Conservation (phyloP, 305 asterid species). For the Fraxinus greggii region DNA sequence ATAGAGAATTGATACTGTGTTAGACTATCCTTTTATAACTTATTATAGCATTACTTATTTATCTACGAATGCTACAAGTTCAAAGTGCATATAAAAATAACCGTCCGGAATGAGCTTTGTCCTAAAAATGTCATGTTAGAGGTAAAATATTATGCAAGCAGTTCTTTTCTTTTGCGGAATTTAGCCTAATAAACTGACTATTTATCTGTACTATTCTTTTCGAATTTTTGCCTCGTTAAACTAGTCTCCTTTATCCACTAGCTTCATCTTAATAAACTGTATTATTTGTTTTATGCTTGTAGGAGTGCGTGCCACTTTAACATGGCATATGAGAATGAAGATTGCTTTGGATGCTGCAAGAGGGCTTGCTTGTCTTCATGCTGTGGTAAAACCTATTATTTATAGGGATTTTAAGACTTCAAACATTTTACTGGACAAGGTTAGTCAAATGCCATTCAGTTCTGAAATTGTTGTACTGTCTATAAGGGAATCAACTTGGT, state of each 20-base stretch:
- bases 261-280: background rate
- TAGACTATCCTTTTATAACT: slow-evolving; percentile 7
- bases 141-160: slow-evolving; percentile 2
- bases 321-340: slow-evolving; percentile 78
- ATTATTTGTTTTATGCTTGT: slow-evolving; percentile 25
- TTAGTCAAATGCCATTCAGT: slow-evolving; percentile 35
- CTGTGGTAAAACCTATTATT: slow-evolving; percentile 76
- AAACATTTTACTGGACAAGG: slow-evolving; percentile 82
- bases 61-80: background rate
- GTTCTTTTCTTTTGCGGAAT: background rate
- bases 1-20: slow-evolving; percentile 6
- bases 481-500: background rate
- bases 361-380: slow-evolving; percentile 97
- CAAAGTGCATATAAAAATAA: background rate
- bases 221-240: background rate
- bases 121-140: background rate
- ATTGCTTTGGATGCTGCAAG: slow-evolving; percentile 88
- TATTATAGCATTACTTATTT: background rate
- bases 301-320: slow-evolving; percentile 70
- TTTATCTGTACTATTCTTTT: background rate
- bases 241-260: background rate
- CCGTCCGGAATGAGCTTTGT: background rate
- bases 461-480: background rate
- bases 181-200: background rate
- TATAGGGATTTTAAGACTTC: slow-evolving; percentile 96